phyloP scores from a whole-genome alignment of 2,329 filamentous ascomycete genomes.

The Alternaria alternata region DNA sequence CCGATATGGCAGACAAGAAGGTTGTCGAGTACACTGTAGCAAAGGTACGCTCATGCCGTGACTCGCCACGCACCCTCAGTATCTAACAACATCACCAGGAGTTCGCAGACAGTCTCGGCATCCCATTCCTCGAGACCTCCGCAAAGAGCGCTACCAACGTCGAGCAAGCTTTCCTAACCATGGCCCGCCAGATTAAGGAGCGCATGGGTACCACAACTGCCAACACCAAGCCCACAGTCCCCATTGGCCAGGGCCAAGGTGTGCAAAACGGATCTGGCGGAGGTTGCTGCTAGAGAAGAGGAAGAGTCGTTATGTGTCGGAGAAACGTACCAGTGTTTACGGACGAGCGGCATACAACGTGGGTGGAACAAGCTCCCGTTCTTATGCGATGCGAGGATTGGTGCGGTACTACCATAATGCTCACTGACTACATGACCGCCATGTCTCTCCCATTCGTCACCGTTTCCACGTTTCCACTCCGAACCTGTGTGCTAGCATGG shows the following conservation, averaged over 20 bases:
- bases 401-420: conserved; percentile 38
- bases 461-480: conserved; percentile 28
- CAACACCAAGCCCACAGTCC: conserved; percentile 98
- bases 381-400: conserved; percentile 29
- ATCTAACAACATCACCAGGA: conserved; percentile 67
- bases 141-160: conserved; percentile 99
- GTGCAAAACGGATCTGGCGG: conserved; percentile 86
- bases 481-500: conserved; percentile 38
- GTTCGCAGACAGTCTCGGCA: conserved; percentile 97
- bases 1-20: conserved; percentile 99
- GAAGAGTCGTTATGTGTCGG: conserved; percentile 15
- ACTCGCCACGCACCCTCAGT: neutral
- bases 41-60: conserved; percentile 72
- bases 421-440: conserved; percentile 34
- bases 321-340: conserved; percentile 23
- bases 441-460: conserved; percentile 27
- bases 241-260: conserved; percentile 93
- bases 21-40: conserved; percentile 99
- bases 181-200: conserved; percentile 99
- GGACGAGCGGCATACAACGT: conserved; percentile 36
- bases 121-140: conserved; percentile 99
- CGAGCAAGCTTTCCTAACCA: conserved; percentile 99
- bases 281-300: conserved; percentile 81
- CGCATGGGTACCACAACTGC: conserved; percentile 97
- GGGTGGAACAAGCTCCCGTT: conserved; percentile 37